phyloP scores from a whole-genome alignment of 2,329 filamentous ascomycete genomes.

The Penicillium sp. region DNA sequence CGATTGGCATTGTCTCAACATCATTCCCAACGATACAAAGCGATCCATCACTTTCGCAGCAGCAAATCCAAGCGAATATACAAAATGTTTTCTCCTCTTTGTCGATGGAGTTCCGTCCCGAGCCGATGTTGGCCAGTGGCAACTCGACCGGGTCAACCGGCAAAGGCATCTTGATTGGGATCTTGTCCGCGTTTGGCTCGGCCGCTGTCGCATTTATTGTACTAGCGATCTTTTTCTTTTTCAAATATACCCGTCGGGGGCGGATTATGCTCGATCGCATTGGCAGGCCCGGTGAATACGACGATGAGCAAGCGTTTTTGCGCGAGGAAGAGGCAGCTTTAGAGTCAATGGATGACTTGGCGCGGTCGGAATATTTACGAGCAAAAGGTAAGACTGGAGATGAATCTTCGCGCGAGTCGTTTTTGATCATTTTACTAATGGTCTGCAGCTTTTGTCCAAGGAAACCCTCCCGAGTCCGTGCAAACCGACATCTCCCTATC shows the following conservation, averaged over 20 bases:
- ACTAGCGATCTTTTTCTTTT: conserved; percentile 84
- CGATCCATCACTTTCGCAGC: conserved; percentile 16
- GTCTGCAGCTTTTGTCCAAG: conserved; percentile 78
- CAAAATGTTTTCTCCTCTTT: conserved; percentile 38
- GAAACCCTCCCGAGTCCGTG: conserved; percentile 89
- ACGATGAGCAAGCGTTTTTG: conserved; percentile 93
- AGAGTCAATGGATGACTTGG: conserved; percentile 92
- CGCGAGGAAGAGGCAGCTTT: conserved; percentile 93
- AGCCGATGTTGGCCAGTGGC: conserved; percentile 35
- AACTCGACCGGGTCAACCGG: conserved; percentile 56
- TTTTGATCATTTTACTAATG: conserved; percentile 6
- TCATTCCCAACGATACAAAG: conserved; percentile 15
- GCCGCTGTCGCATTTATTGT: conserved; percentile 79
- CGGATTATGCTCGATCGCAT: conserved; percentile 92
- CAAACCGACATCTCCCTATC: conserved; percentile 97
- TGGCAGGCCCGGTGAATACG: conserved; percentile 90
- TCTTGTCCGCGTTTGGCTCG: conserved; percentile 90
- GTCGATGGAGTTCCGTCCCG: conserved; percentile 25
- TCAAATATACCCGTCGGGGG: conserved; percentile 82
- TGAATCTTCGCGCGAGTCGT: neutral
- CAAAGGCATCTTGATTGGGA: conserved; percentile 86
- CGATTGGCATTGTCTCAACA: conserved; percentile 20
- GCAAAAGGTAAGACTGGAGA: conserved; percentile 71
- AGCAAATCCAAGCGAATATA: conserved; percentile 36
- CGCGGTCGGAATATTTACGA: conserved; percentile 84